Percentiles rank a stretch among this genome's conserved stretches.
Conservation (phyloP, 2,329 filamentous ascomycete species). For the Trichoderma atrobrunneum region DNA sequence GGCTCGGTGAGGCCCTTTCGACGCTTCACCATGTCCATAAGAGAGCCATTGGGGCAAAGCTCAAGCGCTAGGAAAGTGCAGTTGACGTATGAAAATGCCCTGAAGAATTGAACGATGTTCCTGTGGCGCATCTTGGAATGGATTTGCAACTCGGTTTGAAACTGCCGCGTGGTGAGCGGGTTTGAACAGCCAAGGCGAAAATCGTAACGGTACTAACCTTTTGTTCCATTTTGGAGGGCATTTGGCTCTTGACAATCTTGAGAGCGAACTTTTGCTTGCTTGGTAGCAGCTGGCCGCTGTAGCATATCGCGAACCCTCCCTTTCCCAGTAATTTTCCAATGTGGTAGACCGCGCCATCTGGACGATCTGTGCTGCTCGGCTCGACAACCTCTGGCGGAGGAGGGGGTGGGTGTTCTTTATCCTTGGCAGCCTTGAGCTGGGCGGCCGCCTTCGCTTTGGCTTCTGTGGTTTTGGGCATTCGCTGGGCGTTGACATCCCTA, state of each 20-base stretch:
- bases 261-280: conserved; percentile 68
- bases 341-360: conserved; percentile 68
- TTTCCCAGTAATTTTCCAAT: conserved; percentile 74
- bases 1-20: conserved; percentile 87
- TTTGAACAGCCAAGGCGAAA: neutral
- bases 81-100: conserved; percentile 84
- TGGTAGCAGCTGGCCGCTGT: conserved; percentile 65
- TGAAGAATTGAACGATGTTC: conserved; percentile 92
- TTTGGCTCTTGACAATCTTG: conserved; percentile 80
- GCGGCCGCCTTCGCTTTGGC: conserved; percentile 52
- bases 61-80: conserved; percentile 94
- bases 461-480: conserved; percentile 47
- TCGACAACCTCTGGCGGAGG: conserved; percentile 60
- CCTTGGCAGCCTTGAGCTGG: conserved; percentile 55
- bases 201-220: conserved; percentile 54
- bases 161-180: conserved; percentile 38
- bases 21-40: conserved; percentile 97
- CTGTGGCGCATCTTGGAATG: conserved; percentile 97
- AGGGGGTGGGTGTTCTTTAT: conserved; percentile 65
- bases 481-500: conserved; percentile 61
- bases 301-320: conserved; percentile 80
- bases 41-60: conserved; percentile 88
- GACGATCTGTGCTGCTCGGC: conserved; percentile 65
- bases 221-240: conserved; percentile 80
- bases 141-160: conserved; percentile 86